Conservation (phyloP, 75 land plant species). For the Pseudotsuga menziesii region DNA sequence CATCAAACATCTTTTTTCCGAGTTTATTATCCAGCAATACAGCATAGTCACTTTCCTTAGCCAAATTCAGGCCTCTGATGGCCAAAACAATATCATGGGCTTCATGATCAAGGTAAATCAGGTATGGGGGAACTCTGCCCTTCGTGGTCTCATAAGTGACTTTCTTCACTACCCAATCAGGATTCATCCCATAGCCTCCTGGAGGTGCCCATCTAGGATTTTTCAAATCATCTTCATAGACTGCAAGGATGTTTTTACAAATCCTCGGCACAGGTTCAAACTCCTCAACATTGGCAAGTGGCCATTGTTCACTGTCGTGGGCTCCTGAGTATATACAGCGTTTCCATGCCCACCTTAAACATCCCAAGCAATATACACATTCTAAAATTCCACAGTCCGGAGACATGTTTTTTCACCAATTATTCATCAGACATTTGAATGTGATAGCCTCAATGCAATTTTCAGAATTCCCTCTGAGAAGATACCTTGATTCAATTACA, state of each 20-base stretch:
- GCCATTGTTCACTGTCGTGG: slow-evolving; percentile 63
- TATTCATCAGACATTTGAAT: too few relatives aligned
- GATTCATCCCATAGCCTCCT: slow-evolving; percentile 48
- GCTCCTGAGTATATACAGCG: slow-evolving; percentile 49
- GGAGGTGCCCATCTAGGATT: slow-evolving; percentile 45
- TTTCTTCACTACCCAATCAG: slow-evolving; percentile 51
- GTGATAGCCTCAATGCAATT: too few relatives aligned
- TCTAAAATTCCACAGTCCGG: slow-evolving; percentile 16
- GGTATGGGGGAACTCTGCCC: slow-evolving; percentile 72
- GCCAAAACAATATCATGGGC: slow-evolving; percentile 66
- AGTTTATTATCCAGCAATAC: slow-evolving; percentile 61
- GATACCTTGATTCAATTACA: too few relatives aligned
- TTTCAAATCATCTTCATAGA: slow-evolving; percentile 63
- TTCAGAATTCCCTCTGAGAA: too few relatives aligned
- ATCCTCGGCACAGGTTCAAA: slow-evolving; percentile 57
- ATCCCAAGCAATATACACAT: slow-evolving; percentile 42
- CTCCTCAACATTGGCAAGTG: slow-evolving; percentile 38
- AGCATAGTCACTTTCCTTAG: slow-evolving; percentile 66
- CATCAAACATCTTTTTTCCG: slow-evolving; percentile 70
- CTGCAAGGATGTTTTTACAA: slow-evolving; percentile 58
- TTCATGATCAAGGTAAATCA: slow-evolving; percentile 69
- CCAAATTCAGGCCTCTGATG: slow-evolving; percentile 79
- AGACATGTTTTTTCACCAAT: too few relatives aligned
- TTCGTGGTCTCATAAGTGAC: slow-evolving; percentile 39
- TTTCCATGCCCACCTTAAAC: slow-evolving; percentile 57